A percentile compares a stretch with the other conserved stretches of the same genome.
These are phyloP conservation scores for Entophlyctis luteolus DNA, from an alignment of 192 early-diverging fungal genomes.

Conservation along the genomic window DNA sequence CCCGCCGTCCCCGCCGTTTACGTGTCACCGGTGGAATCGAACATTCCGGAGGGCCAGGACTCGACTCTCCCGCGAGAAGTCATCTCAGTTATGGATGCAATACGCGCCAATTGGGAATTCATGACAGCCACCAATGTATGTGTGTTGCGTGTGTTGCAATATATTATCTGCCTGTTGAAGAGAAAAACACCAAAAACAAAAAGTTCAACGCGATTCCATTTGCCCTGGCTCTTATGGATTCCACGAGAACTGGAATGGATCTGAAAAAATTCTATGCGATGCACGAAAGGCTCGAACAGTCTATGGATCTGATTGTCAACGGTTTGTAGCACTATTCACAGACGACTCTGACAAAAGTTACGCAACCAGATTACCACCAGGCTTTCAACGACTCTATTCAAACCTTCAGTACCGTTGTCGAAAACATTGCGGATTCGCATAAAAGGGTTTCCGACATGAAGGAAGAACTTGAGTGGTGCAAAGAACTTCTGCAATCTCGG, in stretches of 20 bases:
- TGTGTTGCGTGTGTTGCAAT: background rate
- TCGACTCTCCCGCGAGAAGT: conserved; percentile 42
- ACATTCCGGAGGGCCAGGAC: too few relatives aligned
- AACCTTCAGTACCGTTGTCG: conserved; percentile 54
- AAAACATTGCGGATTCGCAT: conserved; percentile 46
- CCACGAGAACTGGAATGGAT: conserved; percentile 47
- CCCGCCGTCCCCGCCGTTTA: too few relatives aligned
- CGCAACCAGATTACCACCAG: conserved; percentile 53
- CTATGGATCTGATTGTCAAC: conserved; percentile 60
- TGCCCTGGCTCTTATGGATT: conserved; percentile 52
- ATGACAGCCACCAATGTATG: conserved; percentile 46
- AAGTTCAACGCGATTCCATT: conserved; percentile 59
- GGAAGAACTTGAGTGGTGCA: conserved; percentile 40
- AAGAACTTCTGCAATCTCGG: conserved; percentile 54
- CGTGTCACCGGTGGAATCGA: too few relatives aligned
- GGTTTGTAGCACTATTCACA: conserved; percentile 35
- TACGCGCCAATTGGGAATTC: conserved; percentile 49
- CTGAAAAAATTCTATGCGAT: conserved; percentile 44
- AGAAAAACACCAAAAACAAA: conserved; percentile 2
- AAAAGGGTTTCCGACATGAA: conserved; percentile 33
- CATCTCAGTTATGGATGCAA: conserved; percentile 39
- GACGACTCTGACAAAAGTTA: conserved; percentile 13
- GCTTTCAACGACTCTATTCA: conserved; percentile 58
- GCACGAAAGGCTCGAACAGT: conserved; percentile 42
- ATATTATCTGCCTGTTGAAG: conserved; percentile 2